phyloP scores from a whole-genome alignment of 169 alveolate species.

The Plasmodium blacklocki region DNA sequence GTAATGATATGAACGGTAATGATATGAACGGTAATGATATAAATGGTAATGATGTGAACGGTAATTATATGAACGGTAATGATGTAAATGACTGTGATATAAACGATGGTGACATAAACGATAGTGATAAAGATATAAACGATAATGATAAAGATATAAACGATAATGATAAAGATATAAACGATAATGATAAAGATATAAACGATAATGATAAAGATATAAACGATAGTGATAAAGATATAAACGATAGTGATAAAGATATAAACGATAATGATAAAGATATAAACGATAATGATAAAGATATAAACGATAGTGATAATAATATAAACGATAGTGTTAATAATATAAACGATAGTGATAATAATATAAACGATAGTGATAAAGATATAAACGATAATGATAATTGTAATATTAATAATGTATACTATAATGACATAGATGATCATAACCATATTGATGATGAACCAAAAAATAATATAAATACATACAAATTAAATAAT shows the following conservation, averaged over 20 bases:
- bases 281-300: background rate
- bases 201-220: background rate
- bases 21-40: constrained; percentile 47
- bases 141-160: background rate
- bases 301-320: too few relatives aligned
- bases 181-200: too few relatives aligned
- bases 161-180: too few relatives aligned
- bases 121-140: background rate
- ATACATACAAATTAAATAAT: constrained; percentile 36
- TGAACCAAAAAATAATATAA: constrained; percentile 1
- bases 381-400: background rate
- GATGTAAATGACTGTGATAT: constrained; percentile 41
- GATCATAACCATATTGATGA: background rate
- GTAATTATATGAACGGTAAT: background rate
- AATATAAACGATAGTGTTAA: too few relatives aligned
- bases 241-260: too few relatives aligned
- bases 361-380: background rate
- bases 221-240: background rate
- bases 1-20: background rate
- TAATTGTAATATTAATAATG: background rate
- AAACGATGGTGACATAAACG: background rate
- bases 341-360: too few relatives aligned
- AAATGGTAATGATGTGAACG: too few relatives aligned
- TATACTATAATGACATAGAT: background rate
- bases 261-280: background rate